Conservation (phyloP, 495 filamentous ascomycete genomes). For the Annulohypoxylon moriforme region DNA sequence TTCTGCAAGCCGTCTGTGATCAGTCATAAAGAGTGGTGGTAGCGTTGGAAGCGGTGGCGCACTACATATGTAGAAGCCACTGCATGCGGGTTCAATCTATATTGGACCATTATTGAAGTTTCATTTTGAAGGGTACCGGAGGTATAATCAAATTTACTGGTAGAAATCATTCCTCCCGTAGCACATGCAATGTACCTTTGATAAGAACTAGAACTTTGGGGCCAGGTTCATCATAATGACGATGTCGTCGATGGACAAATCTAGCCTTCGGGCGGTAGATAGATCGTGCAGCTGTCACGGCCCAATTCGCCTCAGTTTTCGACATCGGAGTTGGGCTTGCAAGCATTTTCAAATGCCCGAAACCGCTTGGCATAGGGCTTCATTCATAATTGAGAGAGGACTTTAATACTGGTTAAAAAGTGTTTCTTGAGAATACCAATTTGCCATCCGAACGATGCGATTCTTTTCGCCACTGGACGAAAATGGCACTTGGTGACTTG, state of each 20-base stretch:
- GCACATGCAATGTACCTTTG: conserved; percentile 2
- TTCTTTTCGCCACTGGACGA: conserved; percentile 17
- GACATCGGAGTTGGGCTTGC: conserved; percentile 29
- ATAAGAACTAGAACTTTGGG: conserved; percentile 6
- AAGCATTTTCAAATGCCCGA: conserved; percentile 25
- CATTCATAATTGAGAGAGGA: background rate
- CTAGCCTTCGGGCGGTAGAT: conserved; percentile 32
- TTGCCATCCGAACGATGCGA: conserved; percentile 23
- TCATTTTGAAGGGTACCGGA: conserved; percentile 4
- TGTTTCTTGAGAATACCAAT: conserved; percentile 1
- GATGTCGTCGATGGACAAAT: conserved; percentile 25
- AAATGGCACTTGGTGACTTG: conserved; percentile 29
- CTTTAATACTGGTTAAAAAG: background rate
- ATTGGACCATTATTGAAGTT: conserved; percentile 20
- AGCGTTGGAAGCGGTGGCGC: conserved; percentile 30
- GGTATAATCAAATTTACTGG: conserved; percentile 13
- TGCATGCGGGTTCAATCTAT: conserved; percentile 25
- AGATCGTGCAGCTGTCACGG: conserved; percentile 35
- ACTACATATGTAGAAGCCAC: conserved; percentile 19
- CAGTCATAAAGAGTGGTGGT: conserved; percentile 25
- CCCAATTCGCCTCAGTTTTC: conserved; percentile 40
- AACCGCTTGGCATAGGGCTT: conserved; percentile 7
- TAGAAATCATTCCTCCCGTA: conserved; percentile 1
- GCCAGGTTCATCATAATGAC: conserved; percentile 35
- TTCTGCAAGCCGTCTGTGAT: conserved; percentile 26